phyloP scores from a whole-genome alignment of 2,329 filamentous ascomycete genomes.

The Volutella citrinella region DNA sequence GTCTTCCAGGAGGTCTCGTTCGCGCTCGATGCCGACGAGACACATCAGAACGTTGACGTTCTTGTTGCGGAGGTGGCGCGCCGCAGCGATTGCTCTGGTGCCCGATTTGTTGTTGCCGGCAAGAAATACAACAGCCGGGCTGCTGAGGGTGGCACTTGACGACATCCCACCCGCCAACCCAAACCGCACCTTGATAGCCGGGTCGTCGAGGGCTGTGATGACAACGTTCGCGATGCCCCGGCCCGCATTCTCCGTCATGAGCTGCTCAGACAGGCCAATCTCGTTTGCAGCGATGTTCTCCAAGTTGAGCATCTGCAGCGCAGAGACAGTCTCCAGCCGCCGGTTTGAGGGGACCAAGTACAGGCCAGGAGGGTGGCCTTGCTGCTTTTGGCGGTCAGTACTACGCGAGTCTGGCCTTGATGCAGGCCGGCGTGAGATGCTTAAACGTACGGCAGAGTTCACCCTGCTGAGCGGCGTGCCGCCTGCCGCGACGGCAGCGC shows the following conservation, averaged over 20 bases:
- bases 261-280: conserved; percentile 80
- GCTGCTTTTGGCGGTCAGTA: conserved; percentile 34
- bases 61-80: conserved; percentile 81
- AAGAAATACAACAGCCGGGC: conserved; percentile 64
- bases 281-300: conserved; percentile 89
- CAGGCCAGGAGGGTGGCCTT: conserved; percentile 42
- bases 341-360: conserved; percentile 54
- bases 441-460: conserved; percentile 43
- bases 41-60: conserved; percentile 79
- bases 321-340: conserved; percentile 60
- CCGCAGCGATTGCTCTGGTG: conserved; percentile 78
- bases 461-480: conserved; percentile 44
- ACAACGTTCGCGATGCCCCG: conserved; percentile 85
- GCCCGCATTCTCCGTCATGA: conserved; percentile 89
- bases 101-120: conserved; percentile 94
- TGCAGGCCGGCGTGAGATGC: conserved; percentile 28
- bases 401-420: conserved; percentile 29
- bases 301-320: conserved; percentile 85
- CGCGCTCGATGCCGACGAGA: conserved; percentile 79
- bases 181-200: conserved; percentile 54
- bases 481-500: conserved; percentile 32
- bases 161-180: conserved; percentile 38
- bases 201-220: conserved; percentile 63
- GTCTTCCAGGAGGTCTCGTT: conserved; percentile 75
- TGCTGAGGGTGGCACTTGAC: conserved; percentile 27